Evolutionary conservation across 148 eudicot species (phyloP).

Genomic region (Rhododendron simsii): DNA sequence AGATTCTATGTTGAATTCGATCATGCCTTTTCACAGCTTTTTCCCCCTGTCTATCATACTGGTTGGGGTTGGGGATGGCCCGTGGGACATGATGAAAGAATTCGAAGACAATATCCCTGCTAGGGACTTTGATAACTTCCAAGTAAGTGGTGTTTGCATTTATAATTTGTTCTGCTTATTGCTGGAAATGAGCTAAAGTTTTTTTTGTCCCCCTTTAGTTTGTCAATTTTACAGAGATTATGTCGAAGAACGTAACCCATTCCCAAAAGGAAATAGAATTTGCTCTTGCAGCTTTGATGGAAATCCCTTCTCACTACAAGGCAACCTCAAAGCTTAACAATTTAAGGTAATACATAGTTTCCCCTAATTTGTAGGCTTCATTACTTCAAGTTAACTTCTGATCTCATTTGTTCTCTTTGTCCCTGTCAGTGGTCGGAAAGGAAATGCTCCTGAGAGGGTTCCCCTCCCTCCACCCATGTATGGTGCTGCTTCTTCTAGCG

Average conservation of each 20-base stretch:
- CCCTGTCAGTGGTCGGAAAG: constrained; percentile 49
- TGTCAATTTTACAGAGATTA: constrained; percentile 89
- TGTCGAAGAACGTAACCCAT: constrained; percentile 64
- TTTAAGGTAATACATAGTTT: constrained; percentile 51
- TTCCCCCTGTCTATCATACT: constrained; percentile 78
- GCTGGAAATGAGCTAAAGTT: no score
- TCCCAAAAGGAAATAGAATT: constrained; percentile 82
- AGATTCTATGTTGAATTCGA: not conserved
- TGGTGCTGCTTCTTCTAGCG: constrained; percentile 37
- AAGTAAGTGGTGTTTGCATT: no score
- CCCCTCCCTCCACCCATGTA: constrained; percentile 76
- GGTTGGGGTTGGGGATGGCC: no score
- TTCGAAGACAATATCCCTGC: no score
- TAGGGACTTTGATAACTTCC: no score
- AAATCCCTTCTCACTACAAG: constrained; percentile 87
- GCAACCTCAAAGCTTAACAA: constrained; percentile 76
- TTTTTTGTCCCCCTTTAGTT: constrained; percentile 44
- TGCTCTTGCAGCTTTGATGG: constrained; percentile 88
- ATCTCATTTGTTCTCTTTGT: constrained; percentile 12
- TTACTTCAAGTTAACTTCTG: not conserved
- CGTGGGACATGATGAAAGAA: no score
- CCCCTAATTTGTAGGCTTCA: not conserved
- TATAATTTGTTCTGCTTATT: no score
- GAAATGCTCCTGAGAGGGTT: constrained; percentile 52
- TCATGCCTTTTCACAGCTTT: constrained; percentile 46